Evolutionary conservation across 1,284 basidiomycete genomes (phyloP).

Genomic region (Caloboletus inedulis): DNA sequence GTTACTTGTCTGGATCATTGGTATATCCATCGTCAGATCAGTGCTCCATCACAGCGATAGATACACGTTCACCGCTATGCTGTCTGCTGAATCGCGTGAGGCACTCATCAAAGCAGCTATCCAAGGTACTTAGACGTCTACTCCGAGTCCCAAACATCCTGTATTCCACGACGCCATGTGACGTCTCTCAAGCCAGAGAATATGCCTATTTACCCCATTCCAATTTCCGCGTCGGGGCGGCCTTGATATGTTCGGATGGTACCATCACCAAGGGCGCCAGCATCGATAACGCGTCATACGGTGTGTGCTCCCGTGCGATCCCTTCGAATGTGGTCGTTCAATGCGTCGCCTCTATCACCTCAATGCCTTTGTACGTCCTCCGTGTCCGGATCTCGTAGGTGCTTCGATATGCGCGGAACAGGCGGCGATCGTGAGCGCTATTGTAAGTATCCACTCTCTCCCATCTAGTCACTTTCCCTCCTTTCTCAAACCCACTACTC

Average conservation of each 20-base stretch:
- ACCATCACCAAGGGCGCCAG: constrained; percentile 80
- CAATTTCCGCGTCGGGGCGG: constrained; percentile 87
- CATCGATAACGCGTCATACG: constrained; percentile 89
- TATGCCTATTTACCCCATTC: constrained; percentile 74
- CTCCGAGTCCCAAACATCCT: too few relatives aligned
- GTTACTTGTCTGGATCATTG: not conserved
- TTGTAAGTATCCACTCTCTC: constrained; percentile 47
- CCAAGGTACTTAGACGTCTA: constrained; percentile 26
- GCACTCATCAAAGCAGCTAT: constrained; percentile 42
- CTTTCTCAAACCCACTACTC: not conserved
- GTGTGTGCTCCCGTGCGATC: constrained; percentile 38
- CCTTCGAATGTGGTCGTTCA: not conserved
- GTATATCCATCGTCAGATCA: not conserved
- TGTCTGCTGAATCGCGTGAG: constrained; percentile 17
- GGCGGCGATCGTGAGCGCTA: constrained; percentile 81
- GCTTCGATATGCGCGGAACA: constrained; percentile 85
- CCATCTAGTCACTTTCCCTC: not conserved
- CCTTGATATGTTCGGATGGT: constrained; percentile 68
- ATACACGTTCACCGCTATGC: constrained; percentile 15
- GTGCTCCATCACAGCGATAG: too few relatives aligned
- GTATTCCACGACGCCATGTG: too few relatives aligned
- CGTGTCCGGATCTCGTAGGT: constrained; percentile 39
- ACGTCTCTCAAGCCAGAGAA: constrained; percentile 43
- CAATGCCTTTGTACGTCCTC: not conserved
- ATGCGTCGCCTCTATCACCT: not conserved